phyloP scores from a whole-genome alignment of 257 asterid genomes.

The Solanum virginianum region DNA sequence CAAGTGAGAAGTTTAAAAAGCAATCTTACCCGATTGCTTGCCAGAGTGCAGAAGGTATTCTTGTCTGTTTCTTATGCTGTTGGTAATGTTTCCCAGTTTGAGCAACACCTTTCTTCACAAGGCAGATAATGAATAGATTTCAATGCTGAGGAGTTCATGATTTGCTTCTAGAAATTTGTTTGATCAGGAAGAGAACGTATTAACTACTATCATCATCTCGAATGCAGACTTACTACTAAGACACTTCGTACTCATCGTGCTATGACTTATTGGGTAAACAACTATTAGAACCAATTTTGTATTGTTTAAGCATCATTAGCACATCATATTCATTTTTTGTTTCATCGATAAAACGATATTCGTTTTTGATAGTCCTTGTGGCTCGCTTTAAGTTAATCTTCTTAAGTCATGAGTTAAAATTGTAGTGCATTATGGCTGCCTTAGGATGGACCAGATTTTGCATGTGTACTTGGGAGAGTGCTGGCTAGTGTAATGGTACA shows the following conservation, averaged over 20 bases:
- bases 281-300: neutral
- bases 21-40: slow-evolving; percentile 89
- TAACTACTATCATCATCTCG: neutral
- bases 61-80: neutral
- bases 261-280: neutral
- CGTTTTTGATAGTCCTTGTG: neutral
- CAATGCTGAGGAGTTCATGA: neutral
- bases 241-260: neutral
- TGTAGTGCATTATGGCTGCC: neutral
- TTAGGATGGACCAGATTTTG: neutral
- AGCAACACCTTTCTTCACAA: neutral
- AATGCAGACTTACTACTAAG: neutral
- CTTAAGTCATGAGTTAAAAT: neutral
- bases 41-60: slow-evolving; percentile 87
- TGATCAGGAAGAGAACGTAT: neutral
- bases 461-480: neutral
- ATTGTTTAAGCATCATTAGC: neutral
- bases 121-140: neutral
- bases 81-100: neutral
- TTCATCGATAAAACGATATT: neutral
- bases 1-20: slow-evolving; percentile 86
- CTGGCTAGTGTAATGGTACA: neutral
- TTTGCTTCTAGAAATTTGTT: neutral
- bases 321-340: neutral
- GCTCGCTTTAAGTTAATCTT: neutral